Evolutionary conservation across 305 asterid species (phyloP).

Genomic region (Striga hermonthica): DNA sequence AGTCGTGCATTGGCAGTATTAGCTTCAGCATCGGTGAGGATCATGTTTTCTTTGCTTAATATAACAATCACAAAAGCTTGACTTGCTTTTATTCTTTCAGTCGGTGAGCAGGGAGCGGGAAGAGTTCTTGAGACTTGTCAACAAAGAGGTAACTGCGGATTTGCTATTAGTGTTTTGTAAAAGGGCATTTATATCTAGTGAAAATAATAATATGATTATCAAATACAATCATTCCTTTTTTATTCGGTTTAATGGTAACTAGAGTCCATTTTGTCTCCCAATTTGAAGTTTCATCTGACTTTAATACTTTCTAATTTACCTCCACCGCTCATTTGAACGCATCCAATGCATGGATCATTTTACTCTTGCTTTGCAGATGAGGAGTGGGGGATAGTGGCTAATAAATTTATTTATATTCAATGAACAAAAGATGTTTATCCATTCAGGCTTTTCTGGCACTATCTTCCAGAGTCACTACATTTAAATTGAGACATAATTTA

Average conservation of each 20-base stretch:
- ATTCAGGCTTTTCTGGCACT: neutral
- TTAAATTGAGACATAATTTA: neutral
- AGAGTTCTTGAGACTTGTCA: slow-evolving; percentile 91
- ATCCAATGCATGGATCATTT: slow-evolving; percentile 7
- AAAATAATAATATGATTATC: too few relatives aligned
- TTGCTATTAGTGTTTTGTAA: slow-evolving; percentile 19
- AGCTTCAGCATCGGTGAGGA: slow-evolving; percentile 88
- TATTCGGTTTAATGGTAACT: neutral
- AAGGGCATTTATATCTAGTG: neutral
- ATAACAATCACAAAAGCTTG: slow-evolving; percentile 29
- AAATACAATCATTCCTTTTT: slow-evolving; percentile 5
- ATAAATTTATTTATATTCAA: slow-evolving; percentile 2
- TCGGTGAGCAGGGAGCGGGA: slow-evolving; percentile 98
- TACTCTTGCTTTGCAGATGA: neutral
- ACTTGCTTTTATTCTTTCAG: slow-evolving; percentile 52
- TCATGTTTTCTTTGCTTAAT: slow-evolving; percentile 28
- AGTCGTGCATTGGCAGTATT: slow-evolving; percentile 95
- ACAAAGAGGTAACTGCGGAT: slow-evolving; percentile 70
- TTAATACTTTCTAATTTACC: neutral
- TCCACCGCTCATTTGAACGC: neutral
- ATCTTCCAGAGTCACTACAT: neutral
- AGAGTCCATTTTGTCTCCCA: neutral
- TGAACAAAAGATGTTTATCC: slow-evolving; percentile 4
- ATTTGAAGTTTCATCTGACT: slow-evolving; percentile 6
- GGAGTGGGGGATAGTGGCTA: slow-evolving; percentile 4